Conservation (phyloP, 768 basidiomycete genomes). For the Pulveroboletus sp. region DNA sequence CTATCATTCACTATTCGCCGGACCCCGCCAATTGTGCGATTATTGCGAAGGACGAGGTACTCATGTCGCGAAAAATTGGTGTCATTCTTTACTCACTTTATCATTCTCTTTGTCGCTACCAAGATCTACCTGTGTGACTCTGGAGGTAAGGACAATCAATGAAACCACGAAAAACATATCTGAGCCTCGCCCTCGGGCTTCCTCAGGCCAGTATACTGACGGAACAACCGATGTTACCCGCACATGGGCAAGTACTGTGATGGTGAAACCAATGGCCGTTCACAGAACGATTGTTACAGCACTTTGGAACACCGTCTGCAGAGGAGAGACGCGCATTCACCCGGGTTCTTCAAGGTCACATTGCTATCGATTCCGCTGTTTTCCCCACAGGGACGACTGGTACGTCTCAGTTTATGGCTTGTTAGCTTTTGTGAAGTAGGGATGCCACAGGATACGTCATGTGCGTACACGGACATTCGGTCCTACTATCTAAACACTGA, state of each 20-base stretch:
- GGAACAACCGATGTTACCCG: constrained; percentile 95
- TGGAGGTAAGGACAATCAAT: constrained; percentile 49
- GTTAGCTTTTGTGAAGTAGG: too few species aligned
- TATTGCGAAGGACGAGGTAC: constrained; percentile 71
- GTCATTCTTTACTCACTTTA: background rate
- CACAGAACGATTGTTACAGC: constrained; percentile 39
- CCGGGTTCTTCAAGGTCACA: constrained; percentile 86
- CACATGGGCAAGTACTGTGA: constrained; percentile 59
- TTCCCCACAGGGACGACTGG: constrained; percentile 83
- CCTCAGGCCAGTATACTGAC: constrained; percentile 74
- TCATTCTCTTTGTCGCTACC: constrained; percentile 37
- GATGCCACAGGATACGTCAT: constrained; percentile 46
- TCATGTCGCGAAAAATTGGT: background rate
- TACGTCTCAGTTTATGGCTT: constrained; percentile 24
- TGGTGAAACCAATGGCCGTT: background rate
- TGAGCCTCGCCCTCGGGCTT: background rate
- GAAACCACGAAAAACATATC: background rate
- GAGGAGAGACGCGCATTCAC: constrained; percentile 89
- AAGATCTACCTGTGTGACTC: constrained; percentile 81
- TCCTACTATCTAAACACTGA: background rate
- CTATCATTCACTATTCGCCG: constrained; percentile 92
- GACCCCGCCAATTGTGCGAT: constrained; percentile 67
- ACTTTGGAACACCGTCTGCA: constrained; percentile 80
- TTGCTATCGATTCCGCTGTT: constrained; percentile 79
- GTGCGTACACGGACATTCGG: constrained; percentile 32